Base-by-base conservation (phyloP, 139 green algal species). In the Chlorella sorokiniana region DNA sequence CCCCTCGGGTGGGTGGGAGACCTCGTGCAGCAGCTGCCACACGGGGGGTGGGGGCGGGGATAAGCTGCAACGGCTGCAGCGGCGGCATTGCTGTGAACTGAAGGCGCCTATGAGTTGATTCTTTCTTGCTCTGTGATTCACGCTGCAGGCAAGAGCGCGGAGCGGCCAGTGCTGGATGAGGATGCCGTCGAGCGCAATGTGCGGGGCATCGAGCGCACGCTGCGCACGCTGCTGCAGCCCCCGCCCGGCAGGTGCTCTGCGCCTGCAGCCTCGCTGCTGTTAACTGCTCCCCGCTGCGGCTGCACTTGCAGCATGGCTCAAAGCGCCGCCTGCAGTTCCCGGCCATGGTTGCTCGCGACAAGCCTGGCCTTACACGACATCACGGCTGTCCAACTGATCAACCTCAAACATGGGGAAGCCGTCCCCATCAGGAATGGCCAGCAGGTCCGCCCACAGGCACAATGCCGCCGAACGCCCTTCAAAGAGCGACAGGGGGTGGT, bases 101-200 rank as follows among this genome's bases (percentile, higher is more conserved):
- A 59, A n/a, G n/a, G n/a, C n/a, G n/a, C n/a, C n/a, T n/a, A n/a
- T n/a, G n/a, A n/a, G n/a, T n/a, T n/a, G n/a, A n/a, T n/a, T n/a
- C n/a, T n/a, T n/a, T n/a, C n/a, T n/a, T n/a, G n/a, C n/a, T n/a
- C n/a, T n/a, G n/a, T n/a, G n/a, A n/a, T n/a, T n/a, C n/a, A n/a
- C n/a, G n/a, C n/a, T n/a, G 61, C 83, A 86, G 94, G 94, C 25
- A 91, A 93, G 70, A 94, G 87, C 64, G 89, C 84, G 4, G 97
- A 99, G 86, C 88, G 97, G 38, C 97, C 97, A 0, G 84, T 99
- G 59, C 84, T 99, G 48, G 87, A 85, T 22, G 95, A 98, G 69
- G 90, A 92, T 14, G 84, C 92, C 37, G 94, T 99, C 44, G 91
- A 95, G 61, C 22, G 59, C 40, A 99, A 99, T 86, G 83, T 94